phyloP scores from a whole-genome alignment of 441 rosid species.

The Pelargonium australe region DNA sequence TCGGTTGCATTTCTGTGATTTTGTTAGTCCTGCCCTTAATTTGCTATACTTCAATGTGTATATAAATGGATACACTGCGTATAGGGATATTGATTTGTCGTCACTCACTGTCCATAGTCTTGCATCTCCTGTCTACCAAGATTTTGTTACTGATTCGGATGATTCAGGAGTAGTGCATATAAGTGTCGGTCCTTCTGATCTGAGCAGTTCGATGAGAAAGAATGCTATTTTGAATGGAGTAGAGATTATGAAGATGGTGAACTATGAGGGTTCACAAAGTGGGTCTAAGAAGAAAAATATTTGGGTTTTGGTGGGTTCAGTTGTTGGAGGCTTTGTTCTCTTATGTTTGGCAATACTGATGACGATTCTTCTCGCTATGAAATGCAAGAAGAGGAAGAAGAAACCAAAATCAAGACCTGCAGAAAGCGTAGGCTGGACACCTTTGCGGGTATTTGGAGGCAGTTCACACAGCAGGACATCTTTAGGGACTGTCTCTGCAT shows the following conservation, averaged over 20 bases:
- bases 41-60: conserved; percentile 74
- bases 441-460: conserved; percentile 43
- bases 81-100: conserved; percentile 69
- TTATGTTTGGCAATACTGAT: conserved; percentile 27
- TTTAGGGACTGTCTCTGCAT: neutral
- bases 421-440: conserved; percentile 75
- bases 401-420: conserved; percentile 33
- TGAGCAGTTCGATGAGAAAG: conserved; percentile 42
- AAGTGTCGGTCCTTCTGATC: conserved; percentile 76
- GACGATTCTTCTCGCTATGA: conserved; percentile 28
- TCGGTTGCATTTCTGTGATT: conserved; percentile 87
- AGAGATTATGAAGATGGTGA: conserved; percentile 72
- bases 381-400: conserved; percentile 38
- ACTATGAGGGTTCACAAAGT: conserved; percentile 19
- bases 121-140: conserved; percentile 63
- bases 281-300: conserved; percentile 34
- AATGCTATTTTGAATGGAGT: conserved; percentile 78
- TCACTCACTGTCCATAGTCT: conserved; percentile 49
- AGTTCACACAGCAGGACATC: conserved; percentile 3
- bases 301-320: conserved; percentile 50
- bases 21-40: conserved; percentile 62
- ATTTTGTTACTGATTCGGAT: conserved; percentile 59
- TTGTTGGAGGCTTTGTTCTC: conserved; percentile 49
- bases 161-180: conserved; percentile 39
- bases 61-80: conserved; percentile 51